Evolutionary conservation across 2,329 filamentous ascomycete genomes (phyloP), one percentile per base, ranked within the genome.

Genomic region (Rhynchosporium graminicola): DNA sequence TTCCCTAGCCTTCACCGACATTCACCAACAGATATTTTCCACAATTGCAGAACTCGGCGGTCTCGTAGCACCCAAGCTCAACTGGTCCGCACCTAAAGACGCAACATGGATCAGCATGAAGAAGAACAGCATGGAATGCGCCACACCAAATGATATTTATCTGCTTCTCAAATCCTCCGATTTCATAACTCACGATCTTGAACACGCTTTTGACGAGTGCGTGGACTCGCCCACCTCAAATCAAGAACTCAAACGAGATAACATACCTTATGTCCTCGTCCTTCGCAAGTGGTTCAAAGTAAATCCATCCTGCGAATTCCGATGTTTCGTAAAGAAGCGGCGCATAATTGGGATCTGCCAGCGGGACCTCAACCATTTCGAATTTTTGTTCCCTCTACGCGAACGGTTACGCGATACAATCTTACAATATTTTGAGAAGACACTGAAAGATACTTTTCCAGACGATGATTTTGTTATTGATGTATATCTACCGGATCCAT

Each of bases 81-180:
- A 98, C 79, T 99, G 95, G 95, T 97, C 93, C 5, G 88, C 92
- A 3, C 95, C 95, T 3, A 97, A 97, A 76, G 95, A 99, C 74
- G 95, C 95, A 8, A 91, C 90, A 28, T 97, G 92, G 89, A 97
- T 99, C 76, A 86, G 83, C 77, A 87, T 77, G 77, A 74, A 94
- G 82, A 77, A 87, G 71, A 99, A 99, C 76, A 96, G 91, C 52
- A 89, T 97, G 78, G 92, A 96, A 76, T 99, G 95, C 77, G 87
- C 87, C 3, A 87, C 86, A 0, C 86, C 95, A 2, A 96, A 95
- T 74, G 95, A 99, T 72, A 86, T 99, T 50, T 99, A 98, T 73
- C 83, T 98, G 15, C 83, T 99, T 0, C 83, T 99, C 13, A 99
- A 99, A 78, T 93, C 90, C 72, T 97, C 92, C 31, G 93, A 93